Percentiles rank a stretch among this genome's conserved stretches.
phyloP scores from a whole-genome alignment of 1,139 yeast genomes.

The Kurtzmaniella quercitrusa region DNA sequence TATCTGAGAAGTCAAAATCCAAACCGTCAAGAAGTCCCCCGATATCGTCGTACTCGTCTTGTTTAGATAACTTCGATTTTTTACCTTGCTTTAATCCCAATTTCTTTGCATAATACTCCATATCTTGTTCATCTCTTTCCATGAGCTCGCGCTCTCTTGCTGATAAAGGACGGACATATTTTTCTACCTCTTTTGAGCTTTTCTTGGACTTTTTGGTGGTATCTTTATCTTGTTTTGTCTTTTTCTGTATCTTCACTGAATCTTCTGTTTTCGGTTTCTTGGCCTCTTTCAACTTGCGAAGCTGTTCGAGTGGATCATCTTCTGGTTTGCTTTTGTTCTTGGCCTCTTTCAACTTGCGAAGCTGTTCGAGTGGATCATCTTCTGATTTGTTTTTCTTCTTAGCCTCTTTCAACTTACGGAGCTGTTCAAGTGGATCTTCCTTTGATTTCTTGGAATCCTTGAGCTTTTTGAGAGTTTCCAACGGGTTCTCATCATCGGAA shows the following conservation, averaged over 20 bases:
- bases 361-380: constrained; percentile 39
- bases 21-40: constrained; percentile 77
- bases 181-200: constrained; percentile 9
- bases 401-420: constrained; percentile 18
- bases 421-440: constrained; percentile 22
- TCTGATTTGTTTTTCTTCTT: constrained; percentile 11
- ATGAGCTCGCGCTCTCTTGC: constrained; percentile 36
- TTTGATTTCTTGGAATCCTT: constrained; percentile 26
- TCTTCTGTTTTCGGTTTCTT: constrained; percentile 9
- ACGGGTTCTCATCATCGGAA: constrained; percentile 24
- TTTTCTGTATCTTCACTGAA: background rate
- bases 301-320: constrained; percentile 22
- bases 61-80: constrained; percentile 37
- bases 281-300: constrained; percentile 19
- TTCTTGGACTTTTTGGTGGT: constrained; percentile 9
- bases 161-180: constrained; percentile 6
- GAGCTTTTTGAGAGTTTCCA: constrained; percentile 41
- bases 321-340: constrained; percentile 13
- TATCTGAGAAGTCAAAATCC: constrained; percentile 49
- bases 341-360: constrained; percentile 38
- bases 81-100: constrained; percentile 64
- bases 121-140: constrained; percentile 70
- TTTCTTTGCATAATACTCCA: constrained; percentile 78
- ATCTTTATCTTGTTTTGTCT: constrained; percentile 10
- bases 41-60: constrained; percentile 62